These are phyloP conservation scores for Naganishia sp. DNA, from an alignment of 1,284 basidiomycete genomes.

Conservation along the genomic window DNA sequence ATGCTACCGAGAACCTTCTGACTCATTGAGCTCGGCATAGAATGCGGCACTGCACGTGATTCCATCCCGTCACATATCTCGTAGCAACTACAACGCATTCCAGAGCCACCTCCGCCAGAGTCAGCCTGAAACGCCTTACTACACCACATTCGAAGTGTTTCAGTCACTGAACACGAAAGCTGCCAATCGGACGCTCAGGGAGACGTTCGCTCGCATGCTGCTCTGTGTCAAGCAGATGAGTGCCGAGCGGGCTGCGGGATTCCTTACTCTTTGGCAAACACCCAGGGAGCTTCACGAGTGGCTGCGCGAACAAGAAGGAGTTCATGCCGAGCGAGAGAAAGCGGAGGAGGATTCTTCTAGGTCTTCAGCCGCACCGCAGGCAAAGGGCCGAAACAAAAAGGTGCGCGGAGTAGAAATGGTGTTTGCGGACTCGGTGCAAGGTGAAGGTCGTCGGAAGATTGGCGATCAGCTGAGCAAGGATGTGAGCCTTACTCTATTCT, in stretches of 20 bases:
- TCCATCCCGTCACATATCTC: conserved; percentile 51
- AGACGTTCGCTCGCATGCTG: conserved; percentile 59
- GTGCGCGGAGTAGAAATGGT: conserved; percentile 43
- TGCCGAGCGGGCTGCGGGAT: conserved; percentile 57
- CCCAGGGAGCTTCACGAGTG: conserved; percentile 53
- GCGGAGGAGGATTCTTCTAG: conserved; percentile 10
- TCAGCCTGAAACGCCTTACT: conserved; percentile 46
- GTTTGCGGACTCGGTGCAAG: conserved; percentile 50
- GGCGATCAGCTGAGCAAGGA: conserved; percentile 54
- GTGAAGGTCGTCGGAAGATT: conserved; percentile 53
- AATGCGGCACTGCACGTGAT: conserved; percentile 54
- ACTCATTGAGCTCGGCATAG: conserved; percentile 4
- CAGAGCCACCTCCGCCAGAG: conserved; percentile 49
- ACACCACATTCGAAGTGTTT: conserved; percentile 57
- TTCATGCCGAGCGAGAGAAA: conserved; percentile 33
- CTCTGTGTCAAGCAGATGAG: conserved; percentile 58
- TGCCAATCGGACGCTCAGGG: conserved; percentile 54
- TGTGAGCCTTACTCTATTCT: conserved; percentile 40
- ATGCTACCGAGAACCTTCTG: not conserved
- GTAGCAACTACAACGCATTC: conserved; percentile 43
- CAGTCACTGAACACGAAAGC: conserved; percentile 59
- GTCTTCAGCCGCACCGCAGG: conserved; percentile 5
- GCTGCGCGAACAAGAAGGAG: conserved; percentile 39
- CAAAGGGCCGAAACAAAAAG: conserved; percentile 33
- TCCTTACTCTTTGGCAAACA: conserved; percentile 57